Percentiles rank a stretch among this genome's conserved stretches.
Evolutionary conservation across 768 basidiomycete genomes (phyloP).

Genomic region (Gelatoporia subvermispora): DNA sequence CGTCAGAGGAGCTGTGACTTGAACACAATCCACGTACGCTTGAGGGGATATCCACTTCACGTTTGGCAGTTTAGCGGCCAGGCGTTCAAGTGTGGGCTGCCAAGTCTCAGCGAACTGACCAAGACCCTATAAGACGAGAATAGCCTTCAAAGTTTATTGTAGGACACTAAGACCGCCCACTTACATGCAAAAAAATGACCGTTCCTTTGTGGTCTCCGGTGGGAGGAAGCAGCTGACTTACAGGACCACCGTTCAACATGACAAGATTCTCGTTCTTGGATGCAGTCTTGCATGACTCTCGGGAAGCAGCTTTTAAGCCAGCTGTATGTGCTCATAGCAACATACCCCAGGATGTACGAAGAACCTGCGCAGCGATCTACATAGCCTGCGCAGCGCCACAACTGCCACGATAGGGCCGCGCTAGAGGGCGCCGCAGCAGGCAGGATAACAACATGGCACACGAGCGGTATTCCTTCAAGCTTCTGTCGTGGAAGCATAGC

Average conservation of each 20-base stretch:
- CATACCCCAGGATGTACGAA: no score
- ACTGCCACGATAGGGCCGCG: background rate
- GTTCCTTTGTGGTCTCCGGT: slow-evolving; percentile 17
- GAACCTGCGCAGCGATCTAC: no score
- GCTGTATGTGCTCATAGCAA: no score
- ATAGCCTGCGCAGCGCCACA: background rate
- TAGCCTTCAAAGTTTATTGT: no score
- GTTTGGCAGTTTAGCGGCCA: slow-evolving; percentile 32
- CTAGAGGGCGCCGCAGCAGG: no score
- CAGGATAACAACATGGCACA: no score
- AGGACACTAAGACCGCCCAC: background rate
- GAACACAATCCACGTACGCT: slow-evolving; percentile 26
- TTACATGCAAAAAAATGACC: slow-evolving; percentile 27
- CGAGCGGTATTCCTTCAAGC: no score
- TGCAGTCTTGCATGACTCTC: no score
- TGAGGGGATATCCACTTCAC: slow-evolving; percentile 42
- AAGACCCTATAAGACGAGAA: slow-evolving; percentile 27
- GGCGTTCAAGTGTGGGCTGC: slow-evolving; percentile 28
- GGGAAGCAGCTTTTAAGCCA: no score
- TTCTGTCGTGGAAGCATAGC: no score
- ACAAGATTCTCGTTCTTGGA: no score
- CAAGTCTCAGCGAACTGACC: slow-evolving; percentile 36
- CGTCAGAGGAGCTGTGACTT: background rate
- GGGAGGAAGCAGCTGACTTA: slow-evolving; percentile 7
- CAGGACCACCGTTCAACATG: no score